phyloP scores from a whole-genome alignment of 495 filamentous ascomycete genomes.

The Neurospora sp. region DNA sequence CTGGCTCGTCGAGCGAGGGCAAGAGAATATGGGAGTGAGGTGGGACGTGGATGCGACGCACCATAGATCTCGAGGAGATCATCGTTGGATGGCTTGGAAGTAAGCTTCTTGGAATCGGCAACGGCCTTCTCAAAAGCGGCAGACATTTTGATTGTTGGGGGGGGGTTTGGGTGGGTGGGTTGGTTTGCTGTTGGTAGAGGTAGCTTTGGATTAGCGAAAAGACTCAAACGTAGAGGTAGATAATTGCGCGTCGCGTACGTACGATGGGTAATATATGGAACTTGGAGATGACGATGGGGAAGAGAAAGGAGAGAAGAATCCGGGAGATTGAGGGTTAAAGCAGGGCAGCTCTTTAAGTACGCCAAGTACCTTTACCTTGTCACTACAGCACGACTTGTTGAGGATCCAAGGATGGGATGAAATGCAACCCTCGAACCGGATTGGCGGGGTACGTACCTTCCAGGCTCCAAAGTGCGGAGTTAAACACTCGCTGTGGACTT shows the following conservation, averaged over 20 bases:
- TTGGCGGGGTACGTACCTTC: neutral
- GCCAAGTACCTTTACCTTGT: neutral
- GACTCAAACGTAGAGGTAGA: neutral
- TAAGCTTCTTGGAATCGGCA: slow-evolving; percentile 55
- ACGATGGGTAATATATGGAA: neutral
- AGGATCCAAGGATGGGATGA: neutral
- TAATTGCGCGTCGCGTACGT: neutral
- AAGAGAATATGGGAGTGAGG: neutral
- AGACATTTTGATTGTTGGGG: slow-evolving; percentile 26
- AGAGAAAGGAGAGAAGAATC: neutral
- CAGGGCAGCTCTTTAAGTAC: neutral
- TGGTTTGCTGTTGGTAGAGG: neutral
- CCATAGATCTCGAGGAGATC: slow-evolving; percentile 46
- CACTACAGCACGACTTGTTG: neutral
- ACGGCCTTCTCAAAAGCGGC: slow-evolving; percentile 50
- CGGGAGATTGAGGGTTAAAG: neutral
- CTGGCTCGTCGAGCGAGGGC: neutral
- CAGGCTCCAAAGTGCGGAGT: neutral
- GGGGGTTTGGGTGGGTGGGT: too few species aligned
- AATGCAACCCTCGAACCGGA: neutral
- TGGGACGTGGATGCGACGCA: slow-evolving; percentile 10
- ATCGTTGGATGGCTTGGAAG: slow-evolving; percentile 46
- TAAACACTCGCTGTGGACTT: neutral
- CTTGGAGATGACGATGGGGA: slow-evolving; percentile 1
- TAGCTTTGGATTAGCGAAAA: neutral